Base-by-base conservation (phyloP, 805 yeast genomes). In the Cyberlindnera nakhonratchasimensis region DNA sequence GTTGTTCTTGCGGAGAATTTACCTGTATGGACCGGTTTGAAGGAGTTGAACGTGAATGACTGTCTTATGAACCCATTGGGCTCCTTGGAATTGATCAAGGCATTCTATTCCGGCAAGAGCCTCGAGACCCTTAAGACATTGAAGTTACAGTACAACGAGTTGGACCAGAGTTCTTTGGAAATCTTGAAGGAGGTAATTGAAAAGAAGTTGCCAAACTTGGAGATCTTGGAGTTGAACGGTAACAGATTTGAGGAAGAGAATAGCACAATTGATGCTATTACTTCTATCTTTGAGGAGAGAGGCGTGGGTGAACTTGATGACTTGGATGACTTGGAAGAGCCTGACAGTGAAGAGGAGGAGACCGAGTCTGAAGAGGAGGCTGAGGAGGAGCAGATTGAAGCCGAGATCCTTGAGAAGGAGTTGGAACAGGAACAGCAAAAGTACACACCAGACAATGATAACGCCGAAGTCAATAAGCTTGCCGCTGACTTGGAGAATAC, bases 241-340 rank as follows among this genome's bases (percentile, higher is more conserved):
- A 93, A 93, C 67, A 72, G 86, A 60, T 84, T 93, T 56, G 86
- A 86, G 38, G 98, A 93, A 63, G 98, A 91, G 51, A 79, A 86
- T 31, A 84, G 79, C 45, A 69, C 74, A 17, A 63, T 93, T 42
- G 85, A 79, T 41, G 64, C 67, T 39, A 77, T 91, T 50, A 71
- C 63, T 36, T 77, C 70, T 17, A 62, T 80, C 14, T 88, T 91
- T 53, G 86, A 77, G 43, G 75, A 71, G 29, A 78, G 88, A 57
- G 93, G 90, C 0, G 64, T 69, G 43, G 96, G 95, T 47, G 91
- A 84, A 61, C 69, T 93, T 25, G 96, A 91, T 56, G 99, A 93
- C 60, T 72, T 93, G 37, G 98, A 91, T 55, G 99, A 93, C 54
- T 76, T 93, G 67, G 99, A 91, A 69, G 96, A 88, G 63, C 71